Evolutionary conservation across 495 filamentous ascomycete genomes (phyloP), one percentile per base, ranked within the genome.

Genomic region (Xylaria longipes): DNA sequence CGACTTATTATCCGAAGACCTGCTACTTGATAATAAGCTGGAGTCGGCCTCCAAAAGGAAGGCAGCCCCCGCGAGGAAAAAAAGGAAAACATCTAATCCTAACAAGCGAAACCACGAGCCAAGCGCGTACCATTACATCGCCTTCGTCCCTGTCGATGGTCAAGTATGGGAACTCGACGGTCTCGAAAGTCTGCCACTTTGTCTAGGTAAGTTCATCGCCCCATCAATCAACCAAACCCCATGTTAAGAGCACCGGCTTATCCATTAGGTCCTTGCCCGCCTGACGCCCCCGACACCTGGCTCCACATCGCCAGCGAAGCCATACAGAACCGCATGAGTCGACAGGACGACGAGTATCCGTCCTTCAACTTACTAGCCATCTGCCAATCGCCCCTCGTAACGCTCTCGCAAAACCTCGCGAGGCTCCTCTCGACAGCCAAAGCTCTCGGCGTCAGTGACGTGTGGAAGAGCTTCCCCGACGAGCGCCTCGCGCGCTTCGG

Each of bases 161-260:
- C 83, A 89, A 43, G 86, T 97, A 20, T 99, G 94, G 94, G 92
- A 94, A 72, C 90, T 99, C 7, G 96, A 99, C 77, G 96, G 96
- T 3, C 84, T 99, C 7, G 89, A 94, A 79, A 82, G 83, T 39
- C 88, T 90, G 72, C 96, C 96, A 15, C 85, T 90, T 50, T 86
- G 86, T 69, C 82, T 97, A 41, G 92, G 94, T 91, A 82, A 25
- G 56, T 31, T 12, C 8, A 48, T 35, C 31, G 29, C 46, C 3
- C n/a, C 58, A 58, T 48, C 20, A 37, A 58, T 29, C 54, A 57
- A 6, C 27, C 20, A 27, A 41, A 6, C 39, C 27, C 52, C 5
- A 31, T 45, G 17, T 31, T 60, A 54, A 5, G 20, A 43, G 31
- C 67, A 73, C n/a, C 64, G 39, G 25, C 45, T 12, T 31, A 27